A percentile compares a stretch with the other conserved stretches of the same genome.
Evolutionary conservation across 768 basidiomycete genomes (phyloP).

Genomic region (Termitomyces sp.): DNA sequence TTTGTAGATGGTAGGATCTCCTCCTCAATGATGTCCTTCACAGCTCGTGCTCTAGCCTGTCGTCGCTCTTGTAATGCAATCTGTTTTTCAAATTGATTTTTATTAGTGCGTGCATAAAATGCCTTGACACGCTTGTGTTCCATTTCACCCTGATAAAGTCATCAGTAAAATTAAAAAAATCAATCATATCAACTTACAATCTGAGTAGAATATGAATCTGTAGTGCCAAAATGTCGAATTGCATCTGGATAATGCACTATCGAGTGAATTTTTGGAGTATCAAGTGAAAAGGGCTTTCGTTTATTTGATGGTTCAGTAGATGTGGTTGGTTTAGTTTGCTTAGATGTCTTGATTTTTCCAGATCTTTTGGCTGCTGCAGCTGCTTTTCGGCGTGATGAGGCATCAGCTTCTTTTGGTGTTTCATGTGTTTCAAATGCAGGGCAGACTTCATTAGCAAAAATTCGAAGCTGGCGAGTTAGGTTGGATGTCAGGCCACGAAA

Average conservation of each 20-base stretch:
- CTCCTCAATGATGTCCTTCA: no score
- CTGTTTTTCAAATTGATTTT: background rate
- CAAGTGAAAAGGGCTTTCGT: constrained; percentile 17
- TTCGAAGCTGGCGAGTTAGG: background rate
- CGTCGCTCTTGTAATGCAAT: constrained; percentile 12
- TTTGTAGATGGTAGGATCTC: no score
- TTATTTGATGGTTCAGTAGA: background rate
- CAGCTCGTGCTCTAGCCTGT: constrained; percentile 4
- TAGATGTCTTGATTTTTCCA: background rate
- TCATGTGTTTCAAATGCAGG: constrained; percentile 16
- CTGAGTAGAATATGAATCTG: background rate
- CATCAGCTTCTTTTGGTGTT: background rate
- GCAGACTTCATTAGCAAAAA: constrained; percentile 24
- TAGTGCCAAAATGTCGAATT: background rate
- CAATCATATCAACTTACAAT: constrained; percentile 19
- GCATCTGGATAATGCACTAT: background rate
- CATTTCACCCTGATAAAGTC: background rate
- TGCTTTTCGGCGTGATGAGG: background rate
- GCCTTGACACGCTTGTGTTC: constrained; percentile 9
- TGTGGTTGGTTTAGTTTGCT: background rate
- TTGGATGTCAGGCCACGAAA: background rate
- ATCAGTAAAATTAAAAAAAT: background rate
- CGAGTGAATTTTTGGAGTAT: constrained; percentile 28
- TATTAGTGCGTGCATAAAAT: background rate
- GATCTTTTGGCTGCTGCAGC: background rate